These are phyloP conservation scores for Colletotrichum orchidophilum DNA, from an alignment of 2,329 filamentous ascomycete species.

Conservation along the genomic window DNA sequence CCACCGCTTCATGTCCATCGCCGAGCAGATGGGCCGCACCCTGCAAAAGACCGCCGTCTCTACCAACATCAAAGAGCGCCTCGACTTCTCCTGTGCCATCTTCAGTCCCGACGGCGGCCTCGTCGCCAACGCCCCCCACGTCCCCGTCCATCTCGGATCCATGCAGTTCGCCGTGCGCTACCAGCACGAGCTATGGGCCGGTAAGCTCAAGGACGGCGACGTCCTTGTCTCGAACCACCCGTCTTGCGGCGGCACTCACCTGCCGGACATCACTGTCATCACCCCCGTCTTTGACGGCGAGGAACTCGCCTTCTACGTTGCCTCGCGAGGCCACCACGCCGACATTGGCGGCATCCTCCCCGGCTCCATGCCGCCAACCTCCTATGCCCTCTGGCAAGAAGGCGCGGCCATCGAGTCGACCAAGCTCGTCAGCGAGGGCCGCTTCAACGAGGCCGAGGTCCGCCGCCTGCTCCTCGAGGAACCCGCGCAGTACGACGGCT, in stretches of 20 bases:
- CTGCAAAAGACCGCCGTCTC: slow-evolving; percentile 81
- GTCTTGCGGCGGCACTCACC: slow-evolving; percentile 43
- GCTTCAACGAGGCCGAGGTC: slow-evolving; percentile 80
- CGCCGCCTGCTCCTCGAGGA: slow-evolving; percentile 73
- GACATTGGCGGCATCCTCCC: slow-evolving; percentile 80
- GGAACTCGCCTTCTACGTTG: slow-evolving; percentile 45
- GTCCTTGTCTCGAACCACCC: slow-evolving; percentile 72
- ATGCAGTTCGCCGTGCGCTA: slow-evolving; percentile 79
- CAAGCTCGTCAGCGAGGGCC: slow-evolving; percentile 78
- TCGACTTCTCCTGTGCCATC: slow-evolving; percentile 82
- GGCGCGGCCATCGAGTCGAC: slow-evolving; percentile 71
- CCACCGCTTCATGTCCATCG: slow-evolving; percentile 83
- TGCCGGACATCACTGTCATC: slow-evolving; percentile 53
- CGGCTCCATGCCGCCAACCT: slow-evolving; percentile 84
- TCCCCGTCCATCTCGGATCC: slow-evolving; percentile 80
- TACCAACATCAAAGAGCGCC: slow-evolving; percentile 80
- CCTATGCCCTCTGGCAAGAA: slow-evolving; percentile 71
- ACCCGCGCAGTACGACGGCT: slow-evolving; percentile 68
- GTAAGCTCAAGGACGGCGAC: slow-evolving; percentile 77
- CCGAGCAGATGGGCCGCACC: slow-evolving; percentile 82
- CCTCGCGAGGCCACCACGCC: slow-evolving; percentile 45
- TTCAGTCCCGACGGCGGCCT: slow-evolving; percentile 78
- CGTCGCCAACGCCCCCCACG: slow-evolving; percentile 78
- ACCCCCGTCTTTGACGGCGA: slow-evolving; percentile 47
- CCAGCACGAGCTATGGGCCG: slow-evolving; percentile 75